Base-by-base conservation (phyloP, 2,329 filamentous ascomycete species). In the Monosporascus ibericus region DNA sequence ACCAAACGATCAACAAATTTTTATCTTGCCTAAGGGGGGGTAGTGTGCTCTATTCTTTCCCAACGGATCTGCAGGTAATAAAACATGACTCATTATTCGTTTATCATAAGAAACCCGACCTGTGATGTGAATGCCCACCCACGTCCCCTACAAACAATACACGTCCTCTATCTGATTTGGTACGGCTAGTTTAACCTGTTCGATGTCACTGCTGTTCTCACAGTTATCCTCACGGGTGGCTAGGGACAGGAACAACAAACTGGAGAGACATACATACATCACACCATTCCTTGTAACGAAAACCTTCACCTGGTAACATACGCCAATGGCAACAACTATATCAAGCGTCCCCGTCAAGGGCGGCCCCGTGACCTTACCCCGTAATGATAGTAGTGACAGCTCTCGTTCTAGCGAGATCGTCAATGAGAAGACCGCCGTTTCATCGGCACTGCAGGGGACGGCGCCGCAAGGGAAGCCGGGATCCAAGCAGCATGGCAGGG, bases 401-500 rank as follows among this genome's bases (percentile, higher is more conserved):
- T 64, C 65, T 14, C 65, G 66, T 44, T 68, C 64, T 47, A 69
- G 67, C 54, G 65, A 68, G 49, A 66, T 64, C 24, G 60, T 65
- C 48, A 61, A 60, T 22, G 66, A 68, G 52, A 67, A 69, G 54
- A 60, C 57, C 36, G 49, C 27, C 14, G n/a, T 24, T n/a, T 17
- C 48, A 40, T 46, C 54, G 55, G 36, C 49, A 48, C 14, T 48
- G 20, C 17, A 51, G 50, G 42, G 42, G 25, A 46, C 24, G 6
- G 3, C 42, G 6, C 11, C 42, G 11, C 20, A 20, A 27, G 11
- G 20, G 20, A 59, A 57, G 53, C 4, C 36, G 38, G 25, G 11
- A 47, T 53, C 20, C 49, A 56, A 54, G 30, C 34, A 58, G 47
- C 55, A 53, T 17, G 56, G 51, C 18, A 46, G 39, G 18, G 58